Evolutionary conservation across 169 alveolate genomes (phyloP).

Genomic region (Eimeria nieschulzi): DNA sequence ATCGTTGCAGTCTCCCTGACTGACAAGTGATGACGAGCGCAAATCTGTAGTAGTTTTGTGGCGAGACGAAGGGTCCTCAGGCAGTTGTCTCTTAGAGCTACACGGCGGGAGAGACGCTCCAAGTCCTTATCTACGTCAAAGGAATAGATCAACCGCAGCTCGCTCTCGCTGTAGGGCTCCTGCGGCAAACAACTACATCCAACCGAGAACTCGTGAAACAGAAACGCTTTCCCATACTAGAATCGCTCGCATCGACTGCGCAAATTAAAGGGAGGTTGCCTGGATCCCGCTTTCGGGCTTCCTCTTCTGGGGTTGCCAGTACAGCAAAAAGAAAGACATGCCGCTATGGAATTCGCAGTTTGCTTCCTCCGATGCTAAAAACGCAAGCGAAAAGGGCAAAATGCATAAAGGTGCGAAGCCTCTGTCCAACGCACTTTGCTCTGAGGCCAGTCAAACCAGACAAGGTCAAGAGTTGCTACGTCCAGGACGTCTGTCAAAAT

Average conservation of each 20-base stretch:
- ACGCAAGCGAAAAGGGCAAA: no score
- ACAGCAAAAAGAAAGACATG: no score
- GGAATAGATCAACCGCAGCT: slow-evolving; percentile 84
- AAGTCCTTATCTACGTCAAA: slow-evolving; percentile 93
- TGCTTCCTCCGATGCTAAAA: no score
- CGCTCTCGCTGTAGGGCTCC: slow-evolving; percentile 88
- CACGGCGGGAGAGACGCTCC: slow-evolving; percentile 85
- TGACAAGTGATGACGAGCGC: slow-evolving; percentile 89
- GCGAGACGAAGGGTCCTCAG: slow-evolving; percentile 92
- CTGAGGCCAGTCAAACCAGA: slow-evolving; percentile 98
- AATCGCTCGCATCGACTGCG: no score
- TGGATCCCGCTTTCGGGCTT: no score
- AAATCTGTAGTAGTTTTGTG: slow-evolving; percentile 87
- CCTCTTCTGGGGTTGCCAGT: no score
- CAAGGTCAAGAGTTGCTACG: slow-evolving; percentile 96
- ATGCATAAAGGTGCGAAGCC: no score
- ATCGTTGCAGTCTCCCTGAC: slow-evolving; percentile 90
- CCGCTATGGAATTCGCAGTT: no score
- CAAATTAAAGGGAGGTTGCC: not conserved
- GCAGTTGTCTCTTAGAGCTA: slow-evolving; percentile 87
- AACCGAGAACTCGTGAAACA: no score
- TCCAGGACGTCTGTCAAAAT: slow-evolving; percentile 97
- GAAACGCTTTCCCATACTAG: no score
- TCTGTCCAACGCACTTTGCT: slow-evolving; percentile 82
- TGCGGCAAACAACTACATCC: slow-evolving; percentile 28